phyloP scores from a whole-genome alignment of 306 rosid genomes.

The Citrullus amarus region DNA sequence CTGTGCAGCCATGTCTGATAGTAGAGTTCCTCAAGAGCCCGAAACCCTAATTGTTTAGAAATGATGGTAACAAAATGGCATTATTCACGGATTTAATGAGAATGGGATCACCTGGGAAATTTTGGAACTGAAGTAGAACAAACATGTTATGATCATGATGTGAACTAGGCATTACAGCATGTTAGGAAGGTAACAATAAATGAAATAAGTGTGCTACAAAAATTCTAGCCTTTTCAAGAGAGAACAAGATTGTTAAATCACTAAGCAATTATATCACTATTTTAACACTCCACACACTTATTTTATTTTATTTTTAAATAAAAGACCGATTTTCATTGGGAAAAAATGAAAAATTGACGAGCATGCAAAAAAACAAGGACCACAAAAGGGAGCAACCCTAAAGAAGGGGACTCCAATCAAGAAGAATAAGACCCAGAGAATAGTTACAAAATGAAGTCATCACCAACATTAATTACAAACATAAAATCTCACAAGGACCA shows the following conservation, averaged over 20 bases:
- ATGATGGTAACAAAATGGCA: not conserved
- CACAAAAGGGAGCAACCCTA: not conserved
- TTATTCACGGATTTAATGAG: not conserved
- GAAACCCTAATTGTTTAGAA: conserved; percentile 42
- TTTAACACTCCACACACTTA: not conserved
- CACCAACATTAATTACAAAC: too few relatives aligned
- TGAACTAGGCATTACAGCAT: not conserved
- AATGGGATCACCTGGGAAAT: not conserved
- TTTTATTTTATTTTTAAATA: too few relatives aligned
- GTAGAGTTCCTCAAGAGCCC: conserved; percentile 74
- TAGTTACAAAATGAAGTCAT: too few relatives aligned
- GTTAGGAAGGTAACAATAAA: not conserved
- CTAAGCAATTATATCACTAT: not conserved
- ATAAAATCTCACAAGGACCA: too few relatives aligned
- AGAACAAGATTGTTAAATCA: not conserved
- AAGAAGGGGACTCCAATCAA: not conserved
- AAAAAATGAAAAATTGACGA: too few relatives aligned
- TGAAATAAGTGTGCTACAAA: not conserved
- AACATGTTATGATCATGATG: not conserved
- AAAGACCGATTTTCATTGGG: not conserved
- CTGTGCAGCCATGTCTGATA: conserved; percentile 93
- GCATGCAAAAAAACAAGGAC: not conserved
- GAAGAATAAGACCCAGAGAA: not conserved
- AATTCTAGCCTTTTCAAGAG: not conserved
- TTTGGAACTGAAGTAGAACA: not conserved